Evolutionary conservation across 768 basidiomycete genomes (phyloP).

Genomic region (Filobasidium wieringae): DNA sequence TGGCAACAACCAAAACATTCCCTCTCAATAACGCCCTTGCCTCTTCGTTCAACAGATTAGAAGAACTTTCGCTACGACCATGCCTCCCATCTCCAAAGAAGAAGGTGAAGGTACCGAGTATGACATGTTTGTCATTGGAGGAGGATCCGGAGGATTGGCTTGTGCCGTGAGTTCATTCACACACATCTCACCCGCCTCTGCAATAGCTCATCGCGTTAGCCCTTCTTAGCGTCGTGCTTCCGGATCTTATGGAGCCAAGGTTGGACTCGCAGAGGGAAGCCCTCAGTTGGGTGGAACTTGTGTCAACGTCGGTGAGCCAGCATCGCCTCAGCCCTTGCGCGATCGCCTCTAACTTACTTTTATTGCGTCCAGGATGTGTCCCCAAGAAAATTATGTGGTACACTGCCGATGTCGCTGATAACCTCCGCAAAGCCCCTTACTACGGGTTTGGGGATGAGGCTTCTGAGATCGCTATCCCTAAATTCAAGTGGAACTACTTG

Average conservation of each 20-base stretch:
- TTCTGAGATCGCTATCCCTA: slow-evolving; percentile 39
- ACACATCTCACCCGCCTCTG: neutral
- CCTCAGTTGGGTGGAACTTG: slow-evolving; percentile 81
- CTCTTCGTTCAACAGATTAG: neutral
- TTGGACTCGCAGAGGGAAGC: slow-evolving; percentile 71
- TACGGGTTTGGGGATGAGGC: slow-evolving; percentile 45
- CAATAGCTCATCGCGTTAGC: neutral
- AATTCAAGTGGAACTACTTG: slow-evolving; percentile 79
- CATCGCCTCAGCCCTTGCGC: slow-evolving; percentile 1
- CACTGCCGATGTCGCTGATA: slow-evolving; percentile 55
- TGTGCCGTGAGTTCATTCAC: slow-evolving; percentile 52
- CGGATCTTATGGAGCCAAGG: slow-evolving; percentile 81
- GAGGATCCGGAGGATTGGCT: slow-evolving; percentile 85
- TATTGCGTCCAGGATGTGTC: slow-evolving; percentile 59
- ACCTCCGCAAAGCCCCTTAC: slow-evolving; percentile 58
- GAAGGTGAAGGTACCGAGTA: slow-evolving; percentile 28
- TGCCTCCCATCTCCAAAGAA: slow-evolving; percentile 32
- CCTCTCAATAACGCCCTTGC: no score
- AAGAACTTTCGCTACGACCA: slow-evolving; percentile 13
- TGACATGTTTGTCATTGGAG: slow-evolving; percentile 80
- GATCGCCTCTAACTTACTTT: neutral
- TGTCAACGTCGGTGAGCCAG: slow-evolving; percentile 77
- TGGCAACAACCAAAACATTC: no score
- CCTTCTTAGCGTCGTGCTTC: slow-evolving; percentile 59
- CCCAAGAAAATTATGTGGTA: slow-evolving; percentile 99